phyloP scores from a whole-genome alignment of 768 basidiomycete species.

The Artomyces pyxidatus region DNA sequence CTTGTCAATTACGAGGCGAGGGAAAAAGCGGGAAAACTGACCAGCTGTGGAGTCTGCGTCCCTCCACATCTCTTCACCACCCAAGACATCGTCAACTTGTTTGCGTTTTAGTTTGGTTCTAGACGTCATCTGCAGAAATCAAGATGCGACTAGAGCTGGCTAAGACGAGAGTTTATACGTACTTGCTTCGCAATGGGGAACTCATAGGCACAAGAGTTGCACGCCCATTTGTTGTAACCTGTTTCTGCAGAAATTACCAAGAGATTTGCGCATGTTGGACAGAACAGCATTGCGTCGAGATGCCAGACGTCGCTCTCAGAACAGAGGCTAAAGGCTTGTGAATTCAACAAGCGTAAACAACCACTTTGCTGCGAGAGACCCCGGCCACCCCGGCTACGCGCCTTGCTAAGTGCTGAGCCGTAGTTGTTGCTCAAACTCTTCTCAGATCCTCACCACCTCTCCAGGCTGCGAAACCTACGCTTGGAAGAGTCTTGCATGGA shows the following conservation, averaged over 20 bases:
- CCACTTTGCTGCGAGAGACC: neutral
- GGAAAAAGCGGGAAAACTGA: conserved; percentile 19
- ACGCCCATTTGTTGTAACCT: conserved; percentile 87
- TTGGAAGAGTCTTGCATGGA: neutral
- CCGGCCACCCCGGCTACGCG: neutral
- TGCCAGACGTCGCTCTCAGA: neutral
- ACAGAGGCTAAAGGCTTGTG: neutral
- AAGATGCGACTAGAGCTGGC: too few relatives aligned
- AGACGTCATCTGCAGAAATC: conserved; percentile 98
- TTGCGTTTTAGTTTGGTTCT: conserved; percentile 83
- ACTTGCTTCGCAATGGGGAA: conserved; percentile 87
- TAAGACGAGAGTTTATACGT: conserved; percentile 10
- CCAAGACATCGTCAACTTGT: conserved; percentile 90
- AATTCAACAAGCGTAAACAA: neutral
- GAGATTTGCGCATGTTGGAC: conserved; percentile 89
- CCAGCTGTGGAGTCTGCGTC: conserved; percentile 86
- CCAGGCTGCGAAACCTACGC: neutral
- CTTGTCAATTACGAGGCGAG: neutral
- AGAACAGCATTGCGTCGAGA: conserved; percentile 68
- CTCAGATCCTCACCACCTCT: neutral
- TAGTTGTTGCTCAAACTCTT: neutral
- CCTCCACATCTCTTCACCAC: conserved; percentile 89
- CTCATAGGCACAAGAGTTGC: conserved; percentile 91
- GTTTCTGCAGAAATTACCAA: conserved; percentile 71
- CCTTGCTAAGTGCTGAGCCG: too few relatives aligned